Evolutionary conservation across 2,329 filamentous ascomycete species (phyloP).

Genomic region (Clonostachys solani): DNA sequence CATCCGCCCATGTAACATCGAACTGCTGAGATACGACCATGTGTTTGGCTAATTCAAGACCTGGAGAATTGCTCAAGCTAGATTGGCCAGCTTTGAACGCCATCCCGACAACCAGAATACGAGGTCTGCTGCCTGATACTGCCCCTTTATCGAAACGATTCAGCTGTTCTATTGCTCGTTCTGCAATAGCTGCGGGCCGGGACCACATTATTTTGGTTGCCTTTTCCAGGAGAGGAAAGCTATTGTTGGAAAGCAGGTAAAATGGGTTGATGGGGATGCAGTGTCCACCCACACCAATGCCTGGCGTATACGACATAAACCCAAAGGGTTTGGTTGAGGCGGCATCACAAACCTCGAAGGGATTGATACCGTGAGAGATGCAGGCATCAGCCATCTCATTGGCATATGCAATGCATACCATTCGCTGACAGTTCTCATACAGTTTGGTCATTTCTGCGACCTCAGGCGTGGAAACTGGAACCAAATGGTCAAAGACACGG

Average conservation of each 20-base stretch:
- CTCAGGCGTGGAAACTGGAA: constrained; percentile 45
- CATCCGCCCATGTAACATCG: constrained; percentile 38
- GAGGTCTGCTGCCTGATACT: neutral
- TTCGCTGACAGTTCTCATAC: constrained; percentile 54
- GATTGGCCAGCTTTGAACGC: constrained; percentile 47
- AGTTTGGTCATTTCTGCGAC: constrained; percentile 56
- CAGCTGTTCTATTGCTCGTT: constrained; percentile 1
- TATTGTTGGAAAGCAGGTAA: constrained; percentile 43
- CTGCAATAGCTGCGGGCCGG: constrained; percentile 21
- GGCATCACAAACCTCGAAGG: constrained; percentile 43
- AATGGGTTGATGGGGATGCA: constrained; percentile 53
- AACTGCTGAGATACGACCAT: constrained; percentile 27
- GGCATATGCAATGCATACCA: constrained; percentile 48
- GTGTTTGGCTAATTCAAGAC: constrained; percentile 32
- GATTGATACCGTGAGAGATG: constrained; percentile 35
- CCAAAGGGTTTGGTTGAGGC: constrained; percentile 49
- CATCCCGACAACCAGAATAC: constrained; percentile 38
- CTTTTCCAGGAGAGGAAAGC: constrained; percentile 38
- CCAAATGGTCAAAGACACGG: constrained; percentile 38
- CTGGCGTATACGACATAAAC: constrained; percentile 40
- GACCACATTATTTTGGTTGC: constrained; percentile 37
- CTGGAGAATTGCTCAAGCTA: constrained; percentile 41
- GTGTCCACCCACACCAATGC: constrained; percentile 48
- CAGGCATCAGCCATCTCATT: constrained; percentile 55
- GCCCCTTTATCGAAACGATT: neutral